phyloP scores from a whole-genome alignment of 352 stramenopile genomes.

The Thalassiosira livingstoniorum region DNA sequence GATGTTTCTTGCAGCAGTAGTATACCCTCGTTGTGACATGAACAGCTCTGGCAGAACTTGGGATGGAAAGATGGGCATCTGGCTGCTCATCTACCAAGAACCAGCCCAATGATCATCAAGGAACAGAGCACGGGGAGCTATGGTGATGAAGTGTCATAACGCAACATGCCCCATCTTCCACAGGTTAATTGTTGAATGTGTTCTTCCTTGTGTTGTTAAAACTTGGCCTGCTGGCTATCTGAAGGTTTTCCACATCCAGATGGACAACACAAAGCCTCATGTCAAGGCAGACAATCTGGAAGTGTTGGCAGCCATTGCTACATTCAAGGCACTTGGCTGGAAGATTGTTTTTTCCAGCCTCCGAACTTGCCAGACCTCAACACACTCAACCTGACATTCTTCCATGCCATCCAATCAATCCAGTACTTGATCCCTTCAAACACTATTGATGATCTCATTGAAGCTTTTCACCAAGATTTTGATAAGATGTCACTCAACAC shows the following conservation, averaged over 20 bases:
- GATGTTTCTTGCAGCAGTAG: constrained; percentile 23
- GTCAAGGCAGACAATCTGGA: background rate
- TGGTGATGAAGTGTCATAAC: background rate
- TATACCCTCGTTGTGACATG: background rate
- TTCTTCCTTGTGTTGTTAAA: constrained; percentile 27
- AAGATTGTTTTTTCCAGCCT: constrained; percentile 19
- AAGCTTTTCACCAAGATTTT: constrained; percentile 4
- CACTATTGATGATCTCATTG: constrained; percentile 26
- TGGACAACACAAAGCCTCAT: constrained; percentile 19
- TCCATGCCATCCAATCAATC: constrained; percentile 39
- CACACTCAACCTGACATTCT: constrained; percentile 43
- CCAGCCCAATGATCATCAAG: constrained; percentile 8
- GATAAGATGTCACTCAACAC: constrained; percentile 2
- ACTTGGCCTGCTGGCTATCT: constrained; percentile 26
- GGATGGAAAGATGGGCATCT: constrained; percentile 39
- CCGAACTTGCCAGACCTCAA: constrained; percentile 50
- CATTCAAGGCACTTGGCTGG: background rate
- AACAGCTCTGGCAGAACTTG: background rate
- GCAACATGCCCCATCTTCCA: background rate
- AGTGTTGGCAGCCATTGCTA: too few species aligned
- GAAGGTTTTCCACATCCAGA: constrained; percentile 16
- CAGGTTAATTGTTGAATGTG: constrained; percentile 22
- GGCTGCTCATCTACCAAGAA: constrained; percentile 11
- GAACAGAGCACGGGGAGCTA: constrained; percentile 11
- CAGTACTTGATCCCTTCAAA: constrained; percentile 18